These are phyloP conservation scores for Juglanconis sp. DNA, from an alignment of 2,329 filamentous ascomycete genomes.

Conservation along the genomic window DNA sequence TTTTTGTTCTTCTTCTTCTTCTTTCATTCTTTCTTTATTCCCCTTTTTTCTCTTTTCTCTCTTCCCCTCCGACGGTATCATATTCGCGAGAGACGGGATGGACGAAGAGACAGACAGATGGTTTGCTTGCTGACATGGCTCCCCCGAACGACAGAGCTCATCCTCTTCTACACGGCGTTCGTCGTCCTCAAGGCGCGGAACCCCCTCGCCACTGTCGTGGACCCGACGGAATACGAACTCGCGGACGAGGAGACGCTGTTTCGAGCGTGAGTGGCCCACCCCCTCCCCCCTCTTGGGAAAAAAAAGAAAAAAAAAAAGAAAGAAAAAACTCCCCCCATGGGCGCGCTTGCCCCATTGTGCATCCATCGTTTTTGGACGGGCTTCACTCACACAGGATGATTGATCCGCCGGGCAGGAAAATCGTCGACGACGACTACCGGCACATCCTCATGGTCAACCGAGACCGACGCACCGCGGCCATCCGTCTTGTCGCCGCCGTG, in stretches of 20 bases:
- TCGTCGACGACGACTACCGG: slow-evolving; percentile 52
- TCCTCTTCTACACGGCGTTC: slow-evolving; percentile 58
- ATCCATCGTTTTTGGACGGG: too few relatives aligned
- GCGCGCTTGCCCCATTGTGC: too few relatives aligned
- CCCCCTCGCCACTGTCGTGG: slow-evolving; percentile 39
- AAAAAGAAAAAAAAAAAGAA: too few relatives aligned
- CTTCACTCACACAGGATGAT: too few relatives aligned
- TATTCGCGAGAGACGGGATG: too few relatives aligned
- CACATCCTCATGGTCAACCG: slow-evolving; percentile 54
- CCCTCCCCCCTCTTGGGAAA: too few relatives aligned
- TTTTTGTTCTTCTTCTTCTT: too few relatives aligned
- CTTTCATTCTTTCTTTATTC: too few relatives aligned
- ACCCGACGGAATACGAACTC: slow-evolving; percentile 43
- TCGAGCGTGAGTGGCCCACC: slow-evolving; percentile 45
- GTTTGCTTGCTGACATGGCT: not conserved
- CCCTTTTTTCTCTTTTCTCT: too few relatives aligned
- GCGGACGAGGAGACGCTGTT: slow-evolving; percentile 50
- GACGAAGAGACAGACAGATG: too few relatives aligned
- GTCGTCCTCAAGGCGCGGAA: slow-evolving; percentile 53
- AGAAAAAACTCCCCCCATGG: too few relatives aligned
- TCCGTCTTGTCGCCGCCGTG: slow-evolving; percentile 55
- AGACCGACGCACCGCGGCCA: slow-evolving; percentile 44
- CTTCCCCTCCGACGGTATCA: too few relatives aligned
- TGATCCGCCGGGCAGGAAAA: slow-evolving; percentile 45
- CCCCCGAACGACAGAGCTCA: slow-evolving; percentile 44